Percentiles rank a stretch among this genome's conserved stretches.
These are phyloP conservation scores for Scedosporium boydii DNA, from an alignment of 2,329 filamentous ascomycete species.

Conservation along the genomic window DNA sequence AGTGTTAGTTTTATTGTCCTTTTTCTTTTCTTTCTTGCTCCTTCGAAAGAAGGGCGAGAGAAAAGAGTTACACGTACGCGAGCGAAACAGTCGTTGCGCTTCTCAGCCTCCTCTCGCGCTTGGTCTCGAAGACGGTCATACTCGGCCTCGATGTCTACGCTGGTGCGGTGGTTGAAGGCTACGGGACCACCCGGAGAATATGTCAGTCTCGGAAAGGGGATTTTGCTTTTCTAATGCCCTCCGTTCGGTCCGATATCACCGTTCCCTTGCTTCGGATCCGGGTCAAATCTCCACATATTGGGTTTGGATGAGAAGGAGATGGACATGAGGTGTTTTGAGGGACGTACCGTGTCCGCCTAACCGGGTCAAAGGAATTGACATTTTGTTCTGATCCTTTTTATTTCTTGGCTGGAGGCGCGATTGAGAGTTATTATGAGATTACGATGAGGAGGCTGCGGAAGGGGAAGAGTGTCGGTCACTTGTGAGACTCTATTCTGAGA, in stretches of 20 bases:
- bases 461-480: too few species aligned
- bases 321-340: not conserved
- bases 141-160: constrained; percentile 64
- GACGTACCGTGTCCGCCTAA: constrained; percentile 35
- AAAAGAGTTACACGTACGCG: constrained; percentile 35
- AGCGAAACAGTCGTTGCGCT: constrained; percentile 70
- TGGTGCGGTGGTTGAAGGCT: constrained; percentile 70
- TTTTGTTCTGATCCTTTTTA: constrained; percentile 10
- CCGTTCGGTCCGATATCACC: not conserved
- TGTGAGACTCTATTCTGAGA: too few species aligned
- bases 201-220: too few species aligned
- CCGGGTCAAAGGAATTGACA: constrained; percentile 32
- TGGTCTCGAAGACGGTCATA: constrained; percentile 85
- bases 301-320: not conserved
- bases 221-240: too few species aligned
- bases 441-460: not conserved
- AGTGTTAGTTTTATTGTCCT: not conserved
- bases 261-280: not conserved
- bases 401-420: not conserved
- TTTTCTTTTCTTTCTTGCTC: not conserved
- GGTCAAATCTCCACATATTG: not conserved
- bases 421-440: not conserved
- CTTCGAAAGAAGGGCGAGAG: not conserved
- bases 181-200: not conserved
- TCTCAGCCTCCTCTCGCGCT: constrained; percentile 69